Base-by-base conservation (phyloP, 495 filamentous ascomycete species). In the Xylaria nigripes region DNA sequence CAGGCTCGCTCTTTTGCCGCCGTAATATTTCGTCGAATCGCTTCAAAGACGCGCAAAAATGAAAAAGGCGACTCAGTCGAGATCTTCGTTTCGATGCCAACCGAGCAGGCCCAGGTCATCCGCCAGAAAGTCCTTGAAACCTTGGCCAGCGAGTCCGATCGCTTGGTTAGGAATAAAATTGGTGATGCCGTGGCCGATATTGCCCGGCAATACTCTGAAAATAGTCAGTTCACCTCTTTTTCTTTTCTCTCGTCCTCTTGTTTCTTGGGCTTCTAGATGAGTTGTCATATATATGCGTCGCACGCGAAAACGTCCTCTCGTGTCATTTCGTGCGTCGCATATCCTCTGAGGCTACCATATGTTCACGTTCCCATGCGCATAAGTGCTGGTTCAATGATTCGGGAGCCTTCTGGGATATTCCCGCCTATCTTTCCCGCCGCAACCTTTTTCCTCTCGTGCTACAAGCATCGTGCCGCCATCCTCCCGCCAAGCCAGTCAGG, bases 151-250 rank as follows among this genome's bases (percentile, higher is more conserved):
- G 94, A 97, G 71, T 70, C 76, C 6, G 76, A 85, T 19, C 75
- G 80, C 42, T 70, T 81, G 15, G 86, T 95, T 32, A 79, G 94
- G 65, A 94, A 94, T 68, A 99, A 97, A 72, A 87, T 96, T 65
- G 91, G 90, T 51, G 94, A 99, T 70, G 90, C 93, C 2, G 85
- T 97, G 55, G 94, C 94, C 6, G 94, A 99, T 67, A 74, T 97
- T 42, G 94, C 91, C 29, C 83, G 94, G 62, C 89, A 97, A 67
- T 95, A 96, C 69, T 86, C 86, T 48, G 94, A 96, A 62, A 87
- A 84, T 58, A 85, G 89, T 95, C 77, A 69, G 86, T 74, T 41
- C 44, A 38, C 49, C 40, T 2, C 29, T 29, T 38, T 25, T 54
- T 30, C 38, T 55, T 45, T 36, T 27, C 24, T 29, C 34, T 40